Evolutionary conservation across 352 stramenopile species (phyloP).

Genomic region (Globisporangium iwayamae): DNA sequence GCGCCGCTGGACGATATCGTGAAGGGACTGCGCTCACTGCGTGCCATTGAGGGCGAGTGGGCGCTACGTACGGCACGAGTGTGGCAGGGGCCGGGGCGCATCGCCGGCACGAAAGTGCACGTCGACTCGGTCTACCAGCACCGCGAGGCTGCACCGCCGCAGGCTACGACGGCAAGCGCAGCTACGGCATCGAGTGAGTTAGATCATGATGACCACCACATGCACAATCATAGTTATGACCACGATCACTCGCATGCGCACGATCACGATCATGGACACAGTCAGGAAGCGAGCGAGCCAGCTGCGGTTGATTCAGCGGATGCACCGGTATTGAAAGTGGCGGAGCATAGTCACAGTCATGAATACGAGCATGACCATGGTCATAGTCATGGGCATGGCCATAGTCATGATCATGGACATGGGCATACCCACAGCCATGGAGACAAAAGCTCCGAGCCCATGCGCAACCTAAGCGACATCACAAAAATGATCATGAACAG

Average conservation of each 20-base stretch:
- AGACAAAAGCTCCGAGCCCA: conserved; percentile 44
- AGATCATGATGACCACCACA: neutral
- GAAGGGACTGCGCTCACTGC: conserved; percentile 48
- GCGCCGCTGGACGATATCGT: conserved; percentile 57
- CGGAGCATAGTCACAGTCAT: too few species aligned
- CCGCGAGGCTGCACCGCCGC: conserved; percentile 36
- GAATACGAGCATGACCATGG: neutral
- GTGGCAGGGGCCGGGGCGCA: conserved; percentile 85
- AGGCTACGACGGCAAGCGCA: neutral
- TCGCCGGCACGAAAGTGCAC: conserved; percentile 87
- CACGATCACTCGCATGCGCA: neutral
- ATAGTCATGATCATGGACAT: neutral
- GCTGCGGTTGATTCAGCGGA: too few species aligned
- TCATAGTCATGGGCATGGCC: neutral
- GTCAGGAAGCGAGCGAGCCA: conserved; percentile 14
- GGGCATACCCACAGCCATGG: conserved; percentile 37
- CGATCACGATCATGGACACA: conserved; percentile 20
- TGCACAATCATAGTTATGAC: neutral
- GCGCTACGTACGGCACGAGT: conserved; percentile 56
- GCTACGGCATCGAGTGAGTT: neutral
- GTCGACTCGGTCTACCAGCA: conserved; percentile 89
- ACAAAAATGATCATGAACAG: conserved; percentile 75
- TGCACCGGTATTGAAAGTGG: too few species aligned
- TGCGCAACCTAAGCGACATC: conserved; percentile 92
- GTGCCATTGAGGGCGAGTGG: conserved; percentile 85